Evolutionary conservation across 306 rosid genomes (phyloP).

Genomic region (Ormosia emarginata): DNA sequence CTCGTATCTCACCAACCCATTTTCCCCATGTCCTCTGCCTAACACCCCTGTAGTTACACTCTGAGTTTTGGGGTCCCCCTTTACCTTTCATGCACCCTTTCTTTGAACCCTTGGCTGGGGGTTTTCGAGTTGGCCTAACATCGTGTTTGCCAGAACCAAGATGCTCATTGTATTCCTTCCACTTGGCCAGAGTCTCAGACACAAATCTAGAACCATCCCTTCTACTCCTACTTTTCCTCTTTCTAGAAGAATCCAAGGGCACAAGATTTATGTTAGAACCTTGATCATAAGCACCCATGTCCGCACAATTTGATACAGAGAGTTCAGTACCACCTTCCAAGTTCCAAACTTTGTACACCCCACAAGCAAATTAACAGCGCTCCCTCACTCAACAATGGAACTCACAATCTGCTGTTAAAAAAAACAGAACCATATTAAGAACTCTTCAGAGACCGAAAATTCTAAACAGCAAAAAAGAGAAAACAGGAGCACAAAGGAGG

Average conservation of each 20-base stretch:
- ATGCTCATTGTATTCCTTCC: conserved; percentile 59
- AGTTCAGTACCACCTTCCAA: neutral
- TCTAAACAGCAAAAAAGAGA: neutral
- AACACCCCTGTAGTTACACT: conserved; percentile 82
- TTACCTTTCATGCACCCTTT: conserved; percentile 99
- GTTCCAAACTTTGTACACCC: neutral
- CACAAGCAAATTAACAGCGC: neutral
- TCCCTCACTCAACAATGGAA: neutral
- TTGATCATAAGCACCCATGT: conserved; percentile 55
- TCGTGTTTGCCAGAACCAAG: conserved; percentile 26
- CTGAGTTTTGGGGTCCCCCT: conserved; percentile 86
- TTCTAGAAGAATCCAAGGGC: conserved; percentile 50
- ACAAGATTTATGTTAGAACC: conserved; percentile 16
- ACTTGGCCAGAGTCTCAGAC: conserved; percentile 69
- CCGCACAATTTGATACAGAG: neutral
- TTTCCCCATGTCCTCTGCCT: conserved; percentile 99
- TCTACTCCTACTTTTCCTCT: conserved; percentile 73
- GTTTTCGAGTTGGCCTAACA: conserved; percentile 39
- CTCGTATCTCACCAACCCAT: conserved; percentile 95
- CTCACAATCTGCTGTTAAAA: conserved; percentile 33
- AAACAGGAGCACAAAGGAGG: neutral
- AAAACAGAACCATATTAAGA: neutral
- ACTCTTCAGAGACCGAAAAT: neutral
- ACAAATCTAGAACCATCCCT: conserved; percentile 47
- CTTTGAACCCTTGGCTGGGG: conserved; percentile 90